Base-by-base conservation (phyloP, 169 alveolate genomes). In the Eimeria tenella region DNA sequence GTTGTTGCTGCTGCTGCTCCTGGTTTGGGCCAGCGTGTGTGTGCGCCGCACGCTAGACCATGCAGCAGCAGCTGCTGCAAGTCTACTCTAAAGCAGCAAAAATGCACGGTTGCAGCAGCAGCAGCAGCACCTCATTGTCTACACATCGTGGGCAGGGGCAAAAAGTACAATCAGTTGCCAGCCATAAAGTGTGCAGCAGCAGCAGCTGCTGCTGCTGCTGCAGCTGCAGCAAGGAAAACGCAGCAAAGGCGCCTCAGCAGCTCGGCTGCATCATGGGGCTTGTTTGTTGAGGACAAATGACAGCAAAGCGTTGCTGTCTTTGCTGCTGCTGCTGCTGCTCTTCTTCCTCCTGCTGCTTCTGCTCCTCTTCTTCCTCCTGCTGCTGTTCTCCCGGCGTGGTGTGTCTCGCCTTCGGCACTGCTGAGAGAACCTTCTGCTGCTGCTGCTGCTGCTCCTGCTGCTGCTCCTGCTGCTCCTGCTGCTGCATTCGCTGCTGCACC, bases 121-220 rank as follows among this genome's bases (percentile, higher is more conserved):
- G 88, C 70, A 79, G 88, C 88, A 79, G 88, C 65, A 15, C 88
- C 70, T 19, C 31, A 7, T 6, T 68, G 88, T 2, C 88, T 79
- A 70, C 17, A n/a, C 70, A 65, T 79, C 88, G 19, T 79, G 70
- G 7, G 88, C 88, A 0, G 88, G 2, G 42, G 42, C 42, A 31
- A 31, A 31, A 31, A 31, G 42, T 31, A 31, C 42, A 31, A 31
- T 1, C 42, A 31, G 42, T 31, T 31, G 42, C 42, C 42, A 31
- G 42, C 42, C 42, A 31, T 0, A 31, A 31, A 31, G 42, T 31
- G 42, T 31, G 42, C 42, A 31, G 42, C 42, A 31, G 42, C 42
- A 31, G 9, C 15, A 52, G 88, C 88, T 79, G 88, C 88, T 79
- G 88, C 88, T 79, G 88, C 71, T n/a, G 88, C 15, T 79, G 88